phyloP scores from a whole-genome alignment of 352 stramenopile species.

The Globisporangium cylindrosporum region DNA sequence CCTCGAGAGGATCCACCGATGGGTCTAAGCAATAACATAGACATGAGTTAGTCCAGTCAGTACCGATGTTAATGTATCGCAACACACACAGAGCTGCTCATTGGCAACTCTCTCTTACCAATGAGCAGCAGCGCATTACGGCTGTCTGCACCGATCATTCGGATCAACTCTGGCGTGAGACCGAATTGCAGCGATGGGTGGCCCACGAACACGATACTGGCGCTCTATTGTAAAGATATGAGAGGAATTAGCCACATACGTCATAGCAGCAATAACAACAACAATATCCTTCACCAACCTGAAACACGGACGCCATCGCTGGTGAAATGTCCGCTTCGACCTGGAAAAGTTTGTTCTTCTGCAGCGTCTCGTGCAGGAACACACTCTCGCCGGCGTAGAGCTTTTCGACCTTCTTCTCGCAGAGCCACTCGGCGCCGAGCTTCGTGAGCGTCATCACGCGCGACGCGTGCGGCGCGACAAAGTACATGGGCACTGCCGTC shows the following conservation, averaged over 20 bases:
- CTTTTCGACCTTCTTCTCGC: conserved; percentile 81
- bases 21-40: conserved; percentile 36
- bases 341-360: conserved; percentile 50
- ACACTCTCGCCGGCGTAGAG: conserved; percentile 67
- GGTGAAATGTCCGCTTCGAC: conserved; percentile 40
- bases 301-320: conserved; percentile 42
- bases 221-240: conserved; percentile 31
- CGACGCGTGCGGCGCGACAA: conserved; percentile 55
- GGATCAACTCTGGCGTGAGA: conserved; percentile 46
- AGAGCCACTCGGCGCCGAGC: conserved; percentile 73
- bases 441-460: conserved; percentile 53
- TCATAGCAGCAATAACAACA: background rate
- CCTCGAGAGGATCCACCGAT: conserved; percentile 41
- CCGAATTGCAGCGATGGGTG: conserved; percentile 70
- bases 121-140: conserved; percentile 75
- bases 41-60: background rate
- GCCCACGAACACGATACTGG: conserved; percentile 73
- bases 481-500: conserved; percentile 56
- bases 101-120: conserved; percentile 19
- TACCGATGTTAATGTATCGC: background rate
- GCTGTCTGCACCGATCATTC: conserved; percentile 50
- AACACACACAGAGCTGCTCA: background rate
- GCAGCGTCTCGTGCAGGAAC: conserved; percentile 61
- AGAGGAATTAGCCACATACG: background rate
- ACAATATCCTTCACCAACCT: conserved; percentile 31